phyloP scores from a whole-genome alignment of 164 flowering plant species.

The Umbellularia californica region DNA sequence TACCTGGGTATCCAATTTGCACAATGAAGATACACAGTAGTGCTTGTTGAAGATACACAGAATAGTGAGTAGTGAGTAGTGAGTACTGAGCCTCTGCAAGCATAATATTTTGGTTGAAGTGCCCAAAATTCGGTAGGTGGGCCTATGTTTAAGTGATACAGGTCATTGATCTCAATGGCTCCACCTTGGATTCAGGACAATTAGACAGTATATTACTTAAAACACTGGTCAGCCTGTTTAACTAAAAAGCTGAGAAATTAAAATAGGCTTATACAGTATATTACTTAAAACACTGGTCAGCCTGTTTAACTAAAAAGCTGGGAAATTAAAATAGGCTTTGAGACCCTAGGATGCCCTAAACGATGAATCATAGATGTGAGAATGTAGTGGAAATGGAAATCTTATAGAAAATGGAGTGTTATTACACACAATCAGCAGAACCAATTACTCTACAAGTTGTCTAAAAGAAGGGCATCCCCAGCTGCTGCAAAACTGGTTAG shows the following conservation, averaged over 20 bases:
- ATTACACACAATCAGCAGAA: neutral
- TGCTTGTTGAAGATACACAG: neutral
- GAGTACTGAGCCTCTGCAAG: neutral
- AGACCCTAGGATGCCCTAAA: neutral
- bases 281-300: neutral
- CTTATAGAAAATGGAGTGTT: neutral
- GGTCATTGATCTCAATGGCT: neutral
- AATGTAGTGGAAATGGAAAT: neutral
- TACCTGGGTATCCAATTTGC: conserved; percentile 11
- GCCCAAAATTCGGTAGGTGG: neutral
- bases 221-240: too few relatives aligned
- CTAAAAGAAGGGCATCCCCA: neutral
- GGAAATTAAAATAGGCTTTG: too few relatives aligned
- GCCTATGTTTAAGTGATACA: too few relatives aligned
- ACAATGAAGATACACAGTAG: too few relatives aligned
- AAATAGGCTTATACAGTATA: neutral
- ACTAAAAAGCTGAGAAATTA: too few relatives aligned
- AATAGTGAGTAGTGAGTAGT: too few relatives aligned
- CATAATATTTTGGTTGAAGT: neutral
- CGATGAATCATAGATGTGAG: neutral
- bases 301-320: too few relatives aligned
- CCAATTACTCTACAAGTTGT: neutral
- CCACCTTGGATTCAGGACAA: neutral
- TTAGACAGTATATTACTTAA: neutral
- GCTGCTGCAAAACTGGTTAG: too few relatives aligned